phyloP scores from a whole-genome alignment of 257 asterid genomes.

The Anisodus tanguticus region DNA sequence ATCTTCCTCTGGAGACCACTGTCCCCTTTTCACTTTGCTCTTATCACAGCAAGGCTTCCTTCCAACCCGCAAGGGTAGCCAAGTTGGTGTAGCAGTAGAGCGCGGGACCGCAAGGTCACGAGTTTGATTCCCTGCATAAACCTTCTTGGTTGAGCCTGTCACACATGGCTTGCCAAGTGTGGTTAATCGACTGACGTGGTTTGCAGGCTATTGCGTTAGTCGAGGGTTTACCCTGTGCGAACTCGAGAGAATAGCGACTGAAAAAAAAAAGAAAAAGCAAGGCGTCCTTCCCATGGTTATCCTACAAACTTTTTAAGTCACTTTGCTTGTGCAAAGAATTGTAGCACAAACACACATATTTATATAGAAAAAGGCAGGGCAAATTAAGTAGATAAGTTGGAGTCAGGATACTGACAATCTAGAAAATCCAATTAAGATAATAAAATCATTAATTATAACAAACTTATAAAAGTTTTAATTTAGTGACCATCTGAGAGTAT shows the following conservation, averaged over 20 bases:
- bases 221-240: too few relatives aligned
- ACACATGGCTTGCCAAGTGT: too few relatives aligned
- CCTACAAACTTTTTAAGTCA: neutral
- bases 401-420: neutral
- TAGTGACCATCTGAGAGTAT: neutral
- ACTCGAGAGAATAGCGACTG: too few relatives aligned
- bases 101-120: too few relatives aligned
- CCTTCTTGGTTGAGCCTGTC: too few relatives aligned
- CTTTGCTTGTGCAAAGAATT: neutral
- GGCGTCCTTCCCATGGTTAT: conserved; percentile 49
- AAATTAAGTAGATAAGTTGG: neutral
- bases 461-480: neutral
- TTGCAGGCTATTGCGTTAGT: too few relatives aligned
- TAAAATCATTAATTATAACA: neutral
- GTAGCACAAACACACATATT: neutral
- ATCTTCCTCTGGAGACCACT: conserved; percentile 74
- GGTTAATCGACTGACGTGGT: too few relatives aligned
- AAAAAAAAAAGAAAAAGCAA: too few relatives aligned
- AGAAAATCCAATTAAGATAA: neutral
- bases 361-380: neutral
- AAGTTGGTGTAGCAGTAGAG: too few relatives aligned
- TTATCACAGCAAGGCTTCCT: conserved; percentile 52
- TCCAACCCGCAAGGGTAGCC: too few relatives aligned
- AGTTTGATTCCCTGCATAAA: too few relatives aligned
- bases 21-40: conserved; percentile 62